Evolutionary conservation across 2,329 filamentous ascomycete species (phyloP).

Genomic region (Penicillium sp.): DNA sequence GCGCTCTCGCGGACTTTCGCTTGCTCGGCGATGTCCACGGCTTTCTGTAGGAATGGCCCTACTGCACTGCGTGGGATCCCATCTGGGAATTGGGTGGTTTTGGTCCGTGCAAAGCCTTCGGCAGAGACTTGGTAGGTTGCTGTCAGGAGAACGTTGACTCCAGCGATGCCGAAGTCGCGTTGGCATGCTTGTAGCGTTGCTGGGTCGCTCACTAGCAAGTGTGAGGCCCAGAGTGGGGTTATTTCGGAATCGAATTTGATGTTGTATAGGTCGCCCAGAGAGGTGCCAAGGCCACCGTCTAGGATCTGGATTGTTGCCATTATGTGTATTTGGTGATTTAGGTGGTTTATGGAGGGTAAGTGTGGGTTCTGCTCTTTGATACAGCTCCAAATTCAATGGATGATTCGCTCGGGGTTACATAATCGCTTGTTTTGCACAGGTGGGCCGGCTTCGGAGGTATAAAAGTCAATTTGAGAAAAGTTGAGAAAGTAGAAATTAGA

Average conservation of each 20-base stretch:
- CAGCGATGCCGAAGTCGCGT: conserved; percentile 54
- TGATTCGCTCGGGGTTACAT: not conserved
- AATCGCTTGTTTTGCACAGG: not conserved
- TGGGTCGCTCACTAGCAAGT: conserved; percentile 58
- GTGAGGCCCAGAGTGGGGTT: conserved; percentile 65
- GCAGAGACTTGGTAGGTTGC: conserved; percentile 66
- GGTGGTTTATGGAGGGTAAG: conserved; percentile 1
- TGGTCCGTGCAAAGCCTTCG: conserved; percentile 56
- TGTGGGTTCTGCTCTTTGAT: conserved; percentile 7
- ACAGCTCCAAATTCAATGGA: not conserved
- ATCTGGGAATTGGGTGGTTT: conserved; percentile 40
- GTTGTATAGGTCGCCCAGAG: conserved; percentile 58
- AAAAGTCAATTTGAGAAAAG: not conserved
- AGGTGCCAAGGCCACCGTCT: conserved; percentile 67
- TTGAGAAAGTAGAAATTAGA: not conserved
- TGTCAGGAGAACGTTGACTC: conserved; percentile 63
- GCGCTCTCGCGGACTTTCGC: conserved; percentile 24
- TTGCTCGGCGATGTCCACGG: conserved; percentile 37
- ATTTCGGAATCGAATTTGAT: conserved; percentile 50
- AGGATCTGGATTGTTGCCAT: conserved; percentile 51
- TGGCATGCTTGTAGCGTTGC: conserved; percentile 56
- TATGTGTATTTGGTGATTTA: not conserved
- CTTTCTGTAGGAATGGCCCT: conserved; percentile 42
- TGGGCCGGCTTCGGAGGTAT: not conserved
- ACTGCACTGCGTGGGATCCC: conserved; percentile 47